These are phyloP conservation scores for Hanseniaspora uvarum DNA, from an alignment of 1,139 yeast species.

Conservation along the genomic window DNA sequence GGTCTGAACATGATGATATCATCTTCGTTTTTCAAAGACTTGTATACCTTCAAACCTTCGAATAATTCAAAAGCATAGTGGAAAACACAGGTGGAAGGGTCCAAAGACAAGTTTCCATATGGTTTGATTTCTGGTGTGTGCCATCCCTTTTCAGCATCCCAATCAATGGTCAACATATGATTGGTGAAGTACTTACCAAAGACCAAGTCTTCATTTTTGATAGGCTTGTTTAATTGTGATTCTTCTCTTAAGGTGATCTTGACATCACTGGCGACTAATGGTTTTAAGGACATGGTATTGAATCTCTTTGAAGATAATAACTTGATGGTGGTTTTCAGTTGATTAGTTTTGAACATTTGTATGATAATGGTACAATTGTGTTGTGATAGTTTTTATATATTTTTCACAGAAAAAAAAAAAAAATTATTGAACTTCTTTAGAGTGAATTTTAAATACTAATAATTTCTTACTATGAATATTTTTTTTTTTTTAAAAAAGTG, in stretches of 20 bases:
- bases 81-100: conserved; percentile 81
- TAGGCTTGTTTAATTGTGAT: conserved; percentile 37
- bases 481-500: too few relatives aligned
- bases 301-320: conserved; percentile 1
- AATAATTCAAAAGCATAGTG: conserved; percentile 93
- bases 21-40: conserved; percentile 48
- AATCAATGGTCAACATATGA: conserved; percentile 82
- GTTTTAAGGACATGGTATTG: conserved; percentile 28
- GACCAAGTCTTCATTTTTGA: conserved; percentile 64
- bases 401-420: too few relatives aligned
- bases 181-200: conserved; percentile 84
- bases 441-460: too few relatives aligned
- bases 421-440: not conserved
- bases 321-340: not conserved
- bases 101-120: conserved; percentile 61
- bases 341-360: conserved; percentile 13
- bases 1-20: conserved; percentile 73
- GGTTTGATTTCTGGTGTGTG: conserved; percentile 75
- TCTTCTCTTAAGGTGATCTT: conserved; percentile 47
- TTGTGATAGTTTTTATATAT: not conserved
- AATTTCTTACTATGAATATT: too few relatives aligned
- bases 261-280: conserved; percentile 61
- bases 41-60: conserved; percentile 94
- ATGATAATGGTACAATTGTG: not conserved
- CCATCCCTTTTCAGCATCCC: conserved; percentile 78